Percentiles rank a stretch among this genome's conserved stretches.
Evolutionary conservation across 2,329 filamentous ascomycete genomes (phyloP).

Genomic region (Cladosporium colombiae): DNA sequence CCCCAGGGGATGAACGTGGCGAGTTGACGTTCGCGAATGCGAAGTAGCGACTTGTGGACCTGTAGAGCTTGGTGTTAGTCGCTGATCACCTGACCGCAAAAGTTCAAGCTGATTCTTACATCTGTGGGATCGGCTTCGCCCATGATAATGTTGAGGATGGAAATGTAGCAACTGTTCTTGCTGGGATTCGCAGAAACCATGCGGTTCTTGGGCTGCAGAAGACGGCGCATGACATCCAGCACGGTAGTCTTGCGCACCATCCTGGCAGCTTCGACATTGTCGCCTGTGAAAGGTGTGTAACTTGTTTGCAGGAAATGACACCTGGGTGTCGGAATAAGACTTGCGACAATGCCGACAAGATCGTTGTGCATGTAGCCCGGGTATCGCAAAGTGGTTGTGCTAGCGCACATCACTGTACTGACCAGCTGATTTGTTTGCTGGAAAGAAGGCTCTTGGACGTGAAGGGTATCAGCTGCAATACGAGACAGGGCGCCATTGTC

Average conservation of each 20-base stretch:
- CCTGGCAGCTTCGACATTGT: slow-evolving; percentile 95
- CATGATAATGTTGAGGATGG: slow-evolving; percentile 97
- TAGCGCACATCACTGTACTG: slow-evolving; percentile 97
- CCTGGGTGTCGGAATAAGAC: slow-evolving; percentile 90
- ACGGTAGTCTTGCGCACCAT: slow-evolving; percentile 98
- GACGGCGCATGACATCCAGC: slow-evolving; percentile 91
- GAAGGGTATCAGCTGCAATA: slow-evolving; percentile 90
- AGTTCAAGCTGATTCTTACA: slow-evolving; percentile 44
- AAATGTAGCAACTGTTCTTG: slow-evolving; percentile 99
- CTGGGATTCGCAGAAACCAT: slow-evolving; percentile 96
- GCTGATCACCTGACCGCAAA: background rate
- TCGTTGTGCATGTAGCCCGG: slow-evolving; percentile 99
- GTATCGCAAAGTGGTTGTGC: slow-evolving; percentile 93
- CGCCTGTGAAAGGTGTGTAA: slow-evolving; percentile 95
- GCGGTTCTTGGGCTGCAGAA: slow-evolving; percentile 96
- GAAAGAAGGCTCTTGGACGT: slow-evolving; percentile 93
- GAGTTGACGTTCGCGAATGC: slow-evolving; percentile 89
- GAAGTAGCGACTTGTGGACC: slow-evolving; percentile 94
- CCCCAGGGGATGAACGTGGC: slow-evolving; percentile 99
- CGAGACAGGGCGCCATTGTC: slow-evolving; percentile 93
- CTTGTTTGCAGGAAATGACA: slow-evolving; percentile 99
- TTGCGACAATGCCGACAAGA: slow-evolving; percentile 92
- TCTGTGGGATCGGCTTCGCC: slow-evolving; percentile 97
- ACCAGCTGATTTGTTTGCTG: slow-evolving; percentile 96
- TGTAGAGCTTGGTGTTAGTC: slow-evolving; percentile 27